phyloP scores from a whole-genome alignment of 2,329 filamentous ascomycete genomes.

The Fusarium mangiferae region DNA sequence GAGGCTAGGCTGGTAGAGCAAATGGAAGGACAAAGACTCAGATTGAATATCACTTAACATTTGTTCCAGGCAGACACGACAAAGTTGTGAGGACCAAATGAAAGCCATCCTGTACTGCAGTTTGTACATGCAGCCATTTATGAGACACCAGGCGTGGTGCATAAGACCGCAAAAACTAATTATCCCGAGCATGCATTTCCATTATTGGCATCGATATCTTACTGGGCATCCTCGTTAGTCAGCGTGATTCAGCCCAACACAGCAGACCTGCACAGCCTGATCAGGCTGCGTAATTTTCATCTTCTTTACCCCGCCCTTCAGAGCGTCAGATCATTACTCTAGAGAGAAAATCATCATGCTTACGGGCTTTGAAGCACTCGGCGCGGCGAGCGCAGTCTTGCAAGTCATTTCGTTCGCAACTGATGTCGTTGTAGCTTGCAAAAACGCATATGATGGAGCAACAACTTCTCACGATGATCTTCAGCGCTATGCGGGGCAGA shows the following conservation, averaged over 20 bases:
- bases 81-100: too few relatives aligned
- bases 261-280: neutral
- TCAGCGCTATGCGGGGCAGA: neutral
- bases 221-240: accelerated
- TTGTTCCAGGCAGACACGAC: too few relatives aligned
- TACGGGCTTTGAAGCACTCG: constrained; percentile 6
- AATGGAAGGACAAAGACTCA: too few relatives aligned
- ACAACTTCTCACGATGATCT: neutral
- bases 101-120: too few relatives aligned
- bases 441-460: constrained; percentile 1
- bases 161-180: neutral
- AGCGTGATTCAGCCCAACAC: neutral
- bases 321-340: accelerated
- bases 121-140: neutral
- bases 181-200: neutral
- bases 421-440: neutral
- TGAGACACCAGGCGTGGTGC: accelerated
- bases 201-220: neutral
- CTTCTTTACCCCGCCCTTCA: neutral
- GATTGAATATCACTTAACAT: too few relatives aligned
- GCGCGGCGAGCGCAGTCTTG: constrained; percentile 20
- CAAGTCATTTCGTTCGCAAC: constrained; percentile 23
- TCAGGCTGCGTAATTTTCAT: neutral
- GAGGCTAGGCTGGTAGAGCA: too few relatives aligned
- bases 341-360: neutral